phyloP scores from a whole-genome alignment of 352 stramenopile genomes.

The Phytophthora podocarpi region DNA sequence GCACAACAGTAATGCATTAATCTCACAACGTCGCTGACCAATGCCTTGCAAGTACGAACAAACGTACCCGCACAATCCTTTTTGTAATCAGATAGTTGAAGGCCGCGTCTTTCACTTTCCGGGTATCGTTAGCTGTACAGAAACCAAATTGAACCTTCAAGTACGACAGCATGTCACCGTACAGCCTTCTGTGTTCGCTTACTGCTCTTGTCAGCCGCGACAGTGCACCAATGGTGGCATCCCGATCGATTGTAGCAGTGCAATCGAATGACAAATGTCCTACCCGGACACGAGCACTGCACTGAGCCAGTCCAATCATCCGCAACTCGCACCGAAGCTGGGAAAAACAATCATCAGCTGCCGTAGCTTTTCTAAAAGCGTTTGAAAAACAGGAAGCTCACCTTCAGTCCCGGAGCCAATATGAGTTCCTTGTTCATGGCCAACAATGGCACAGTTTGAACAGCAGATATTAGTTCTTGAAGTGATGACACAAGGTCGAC shows the following conservation, averaged over 20 bases:
- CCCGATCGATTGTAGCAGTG: slow-evolving; percentile 35
- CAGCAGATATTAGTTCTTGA: slow-evolving; percentile 41
- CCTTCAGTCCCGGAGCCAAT: slow-evolving; percentile 56
- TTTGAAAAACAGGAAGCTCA: slow-evolving; percentile 16
- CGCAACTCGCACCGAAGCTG: slow-evolving; percentile 59
- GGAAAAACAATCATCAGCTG: slow-evolving; percentile 17
- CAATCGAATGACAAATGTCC: slow-evolving; percentile 50
- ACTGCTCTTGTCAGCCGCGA: slow-evolving; percentile 43
- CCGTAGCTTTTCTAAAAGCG: neutral
- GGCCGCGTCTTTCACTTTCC: slow-evolving; percentile 48
- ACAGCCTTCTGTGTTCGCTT: slow-evolving; percentile 45
- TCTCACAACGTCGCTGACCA: neutral
- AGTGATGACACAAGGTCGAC: slow-evolving; percentile 67
- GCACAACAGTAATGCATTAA: slow-evolving; percentile 17
- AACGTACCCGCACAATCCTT: slow-evolving; percentile 49
- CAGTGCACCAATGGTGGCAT: slow-evolving; percentile 57
- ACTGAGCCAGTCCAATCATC: slow-evolving; percentile 18
- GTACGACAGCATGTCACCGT: slow-evolving; percentile 48
- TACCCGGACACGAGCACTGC: slow-evolving; percentile 39
- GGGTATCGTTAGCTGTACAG: slow-evolving; percentile 37
- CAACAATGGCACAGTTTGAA: slow-evolving; percentile 44
- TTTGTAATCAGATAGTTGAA: slow-evolving; percentile 55
- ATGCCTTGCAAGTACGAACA: neutral
- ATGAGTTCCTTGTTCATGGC: slow-evolving; percentile 71
- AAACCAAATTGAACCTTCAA: slow-evolving; percentile 54